Evolutionary conservation across 495 filamentous ascomycete genomes (phyloP).

Genomic region (Staphylotrichum longicolle): DNA sequence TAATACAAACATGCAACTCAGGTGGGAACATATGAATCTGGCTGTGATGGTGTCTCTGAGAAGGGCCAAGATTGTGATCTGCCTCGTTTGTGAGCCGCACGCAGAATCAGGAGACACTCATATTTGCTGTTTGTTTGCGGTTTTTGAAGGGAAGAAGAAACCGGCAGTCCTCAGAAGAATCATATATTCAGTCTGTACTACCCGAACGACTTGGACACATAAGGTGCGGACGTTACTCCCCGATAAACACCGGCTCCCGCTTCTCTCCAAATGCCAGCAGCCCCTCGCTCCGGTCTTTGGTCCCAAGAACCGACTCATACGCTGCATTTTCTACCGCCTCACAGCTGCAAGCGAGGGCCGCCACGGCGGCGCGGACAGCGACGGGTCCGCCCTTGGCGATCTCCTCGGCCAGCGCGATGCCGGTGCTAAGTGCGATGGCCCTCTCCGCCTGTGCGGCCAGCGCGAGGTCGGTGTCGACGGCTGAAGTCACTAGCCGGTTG

Average conservation of each 20-base stretch:
- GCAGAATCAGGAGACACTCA: no score
- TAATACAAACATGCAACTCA: no score
- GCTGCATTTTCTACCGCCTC: slow-evolving; percentile 72
- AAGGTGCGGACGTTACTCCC: slow-evolving; percentile 39
- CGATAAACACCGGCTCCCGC: slow-evolving; percentile 80
- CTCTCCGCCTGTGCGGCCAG: slow-evolving; percentile 66
- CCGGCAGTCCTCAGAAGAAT: no score
- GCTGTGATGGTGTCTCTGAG: no score
- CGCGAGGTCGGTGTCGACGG: slow-evolving; percentile 46
- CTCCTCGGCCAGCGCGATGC: slow-evolving; percentile 58
- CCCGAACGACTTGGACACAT: no score
- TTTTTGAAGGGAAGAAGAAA: no score
- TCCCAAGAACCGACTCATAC: slow-evolving; percentile 75
- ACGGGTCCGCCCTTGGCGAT: slow-evolving; percentile 87
- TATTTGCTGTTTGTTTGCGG: no score
- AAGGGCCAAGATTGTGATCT: no score
- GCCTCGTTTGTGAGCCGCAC: no score
- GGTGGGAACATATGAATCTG: no score
- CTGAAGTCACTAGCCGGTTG: slow-evolving; percentile 77
- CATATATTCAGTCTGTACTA: no score
- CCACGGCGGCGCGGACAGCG: slow-evolving; percentile 67
- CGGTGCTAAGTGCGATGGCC: not conserved
- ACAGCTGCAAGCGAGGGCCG: slow-evolving; percentile 63
- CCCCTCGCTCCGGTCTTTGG: slow-evolving; percentile 83
- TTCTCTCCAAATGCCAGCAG: slow-evolving; percentile 85